Base-by-base conservation (phyloP, 1,284 basidiomycete species). In the Boletus sp. region DNA sequence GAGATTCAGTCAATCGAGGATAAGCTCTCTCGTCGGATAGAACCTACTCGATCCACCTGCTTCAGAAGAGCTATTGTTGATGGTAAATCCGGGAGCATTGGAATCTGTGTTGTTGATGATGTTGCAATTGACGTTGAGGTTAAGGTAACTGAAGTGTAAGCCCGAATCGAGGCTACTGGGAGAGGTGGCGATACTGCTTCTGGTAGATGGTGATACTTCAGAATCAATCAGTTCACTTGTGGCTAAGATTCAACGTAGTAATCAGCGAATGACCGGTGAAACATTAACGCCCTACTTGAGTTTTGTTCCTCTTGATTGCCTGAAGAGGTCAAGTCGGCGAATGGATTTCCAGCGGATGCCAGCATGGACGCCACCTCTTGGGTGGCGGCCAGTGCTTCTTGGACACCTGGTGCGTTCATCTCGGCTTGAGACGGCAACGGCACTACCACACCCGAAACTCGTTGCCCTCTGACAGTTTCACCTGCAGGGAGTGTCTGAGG, bases 31-130 rank as follows among this genome's bases (percentile, higher is more conserved):
- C 17, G 1, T 37, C 27, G 16, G 13, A 28, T n/a, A 37, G 51
- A 48, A 58, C 66, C 16, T 55, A 67, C 63, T 33, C 8, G 57
- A 65, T 3, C 60, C 65, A 30, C 56, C 44, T 4, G n/a, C 67
- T 28, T 14, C 58, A 9, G 59, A 54, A 0, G 28, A 11, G 31
- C 52, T 56, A 8, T 60, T 64, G 21, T 57, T 64, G 9, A 70
- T 55, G 10, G 67, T 68, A 9, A 68, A 0, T 40, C 58, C 58
- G 0, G 13, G 19, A 17, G 43, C 5, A 28, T 4, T 52, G 11
- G 55, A 27, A 11, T 56, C 54, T 5, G 8, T 33, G 6, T 47
- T 60, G 46, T 23, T 50, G 40, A 70, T 11, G 6, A 54, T 14
- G 46, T 48, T 67, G 33, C 9, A 31, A 57, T 50, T 61, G 35